phyloP scores from a whole-genome alignment of 164 flowering plant species.

The Tetrastigma voinierianum region DNA sequence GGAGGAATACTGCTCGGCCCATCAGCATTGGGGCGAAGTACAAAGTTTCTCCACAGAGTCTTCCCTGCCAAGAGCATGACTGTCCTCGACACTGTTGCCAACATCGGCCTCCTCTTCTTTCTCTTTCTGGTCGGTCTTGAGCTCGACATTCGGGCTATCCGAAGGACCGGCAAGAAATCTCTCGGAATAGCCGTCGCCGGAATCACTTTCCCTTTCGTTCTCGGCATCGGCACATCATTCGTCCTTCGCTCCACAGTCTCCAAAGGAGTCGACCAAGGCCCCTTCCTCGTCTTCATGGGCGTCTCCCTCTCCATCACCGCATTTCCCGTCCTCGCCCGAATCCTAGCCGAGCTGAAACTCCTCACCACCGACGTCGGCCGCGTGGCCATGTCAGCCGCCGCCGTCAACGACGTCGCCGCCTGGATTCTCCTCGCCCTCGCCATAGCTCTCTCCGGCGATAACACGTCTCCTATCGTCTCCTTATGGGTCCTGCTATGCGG shows the following conservation, averaged over 20 bases:
- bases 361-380: conserved; percentile 33
- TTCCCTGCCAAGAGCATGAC: conserved; percentile 21
- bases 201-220: conserved; percentile 19
- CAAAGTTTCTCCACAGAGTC: conserved; percentile 11
- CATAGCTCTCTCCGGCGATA: conserved; percentile 22
- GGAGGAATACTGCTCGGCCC: conserved; percentile 29
- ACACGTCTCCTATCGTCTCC: conserved; percentile 18
- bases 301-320: conserved; percentile 39
- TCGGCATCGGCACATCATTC: conserved; percentile 19
- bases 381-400: conserved; percentile 38
- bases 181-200: conserved; percentile 18
- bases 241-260: conserved; percentile 16
- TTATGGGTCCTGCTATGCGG: conserved; percentile 31
- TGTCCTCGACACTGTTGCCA: conserved; percentile 23
- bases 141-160: conserved; percentile 14
- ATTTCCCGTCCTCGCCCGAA: conserved; percentile 38
- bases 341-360: conserved; percentile 36
- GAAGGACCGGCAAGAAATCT: conserved; percentile 14
- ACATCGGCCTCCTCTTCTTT: conserved; percentile 27
- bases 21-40: conserved; percentile 19
- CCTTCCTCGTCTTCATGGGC: conserved; percentile 36
- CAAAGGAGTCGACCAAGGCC: conserved; percentile 4
- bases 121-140: conserved; percentile 25
- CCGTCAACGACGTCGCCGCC: conserved; percentile 33
- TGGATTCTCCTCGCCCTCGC: conserved; percentile 40